These are phyloP conservation scores for Quercus glauca DNA, from an alignment of 306 rosid genomes.

Conservation along the genomic window DNA sequence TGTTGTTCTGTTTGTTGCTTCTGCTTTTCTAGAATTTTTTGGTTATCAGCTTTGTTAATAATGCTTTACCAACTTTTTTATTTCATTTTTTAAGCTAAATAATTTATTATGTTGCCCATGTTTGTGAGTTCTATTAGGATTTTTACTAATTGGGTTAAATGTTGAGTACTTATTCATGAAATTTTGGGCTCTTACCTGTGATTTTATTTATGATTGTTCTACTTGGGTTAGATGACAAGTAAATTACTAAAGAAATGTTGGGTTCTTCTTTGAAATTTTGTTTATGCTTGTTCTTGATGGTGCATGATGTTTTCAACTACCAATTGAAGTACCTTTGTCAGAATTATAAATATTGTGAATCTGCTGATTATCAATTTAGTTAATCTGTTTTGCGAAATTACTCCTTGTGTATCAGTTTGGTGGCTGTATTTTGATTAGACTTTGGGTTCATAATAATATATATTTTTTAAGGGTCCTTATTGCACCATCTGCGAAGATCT, in stretches of 20 bases:
- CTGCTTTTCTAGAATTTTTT: not conserved
- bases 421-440: not conserved
- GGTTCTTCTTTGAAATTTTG: not conserved
- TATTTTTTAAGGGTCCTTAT: not conserved
- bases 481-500: not conserved
- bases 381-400: not conserved
- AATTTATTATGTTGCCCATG: not conserved
- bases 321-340: not conserved
- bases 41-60: not conserved
- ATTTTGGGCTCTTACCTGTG: not conserved
- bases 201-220: not conserved
- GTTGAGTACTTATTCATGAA: not conserved
- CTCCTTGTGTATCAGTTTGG: not conserved
- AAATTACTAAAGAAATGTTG: not conserved
- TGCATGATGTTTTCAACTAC: not conserved
- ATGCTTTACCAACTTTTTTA: not conserved
- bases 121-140: not conserved
- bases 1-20: not conserved
- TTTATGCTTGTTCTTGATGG: not conserved
- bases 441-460: not conserved
- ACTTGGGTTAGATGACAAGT: not conserved
- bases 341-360: not conserved
- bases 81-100: not conserved
- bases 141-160: not conserved
- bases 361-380: not conserved